These are phyloP conservation scores for Fusarium sambucinum DNA, from an alignment of 2,329 filamentous ascomycete genomes.

Conservation along the genomic window DNA sequence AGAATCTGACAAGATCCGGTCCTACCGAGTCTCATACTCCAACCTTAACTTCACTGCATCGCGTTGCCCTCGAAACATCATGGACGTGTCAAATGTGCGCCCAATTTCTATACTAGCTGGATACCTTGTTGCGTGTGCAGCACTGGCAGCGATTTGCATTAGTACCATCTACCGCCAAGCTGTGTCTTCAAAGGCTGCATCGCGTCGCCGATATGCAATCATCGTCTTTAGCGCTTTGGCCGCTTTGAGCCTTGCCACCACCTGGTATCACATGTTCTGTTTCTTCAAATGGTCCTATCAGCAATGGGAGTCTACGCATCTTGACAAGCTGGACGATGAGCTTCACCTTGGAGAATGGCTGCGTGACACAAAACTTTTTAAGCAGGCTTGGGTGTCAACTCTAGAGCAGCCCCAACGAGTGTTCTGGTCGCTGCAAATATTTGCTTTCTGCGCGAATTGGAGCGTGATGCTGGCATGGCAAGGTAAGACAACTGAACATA, in stretches of 20 bases:
- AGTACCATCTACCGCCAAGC: background rate
- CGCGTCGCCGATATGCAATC: background rate
- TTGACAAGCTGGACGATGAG: background rate
- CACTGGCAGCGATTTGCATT: background rate
- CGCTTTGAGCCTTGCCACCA: background rate
- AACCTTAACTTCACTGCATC: background rate
- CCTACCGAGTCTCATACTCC: background rate
- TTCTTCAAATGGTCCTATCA: constrained; percentile 4
- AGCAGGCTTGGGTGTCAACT: background rate
- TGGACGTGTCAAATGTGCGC: background rate
- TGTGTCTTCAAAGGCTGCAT: background rate
- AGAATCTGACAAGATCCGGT: background rate
- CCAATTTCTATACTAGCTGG: background rate
- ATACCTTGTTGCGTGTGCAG: background rate
- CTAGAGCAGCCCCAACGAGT: background rate
- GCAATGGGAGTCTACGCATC: background rate
- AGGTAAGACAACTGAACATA: background rate
- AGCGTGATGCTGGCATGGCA: background rate
- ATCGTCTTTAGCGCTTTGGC: background rate
- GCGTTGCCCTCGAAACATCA: background rate
- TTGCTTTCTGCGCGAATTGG: background rate
- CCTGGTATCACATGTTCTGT: background rate
- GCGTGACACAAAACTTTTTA: background rate
- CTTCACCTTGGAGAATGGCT: constrained; percentile 3
- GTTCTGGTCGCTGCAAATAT: background rate